phyloP scores from a whole-genome alignment of 768 basidiomycete genomes.

The Tricholoma matsutake region DNA sequence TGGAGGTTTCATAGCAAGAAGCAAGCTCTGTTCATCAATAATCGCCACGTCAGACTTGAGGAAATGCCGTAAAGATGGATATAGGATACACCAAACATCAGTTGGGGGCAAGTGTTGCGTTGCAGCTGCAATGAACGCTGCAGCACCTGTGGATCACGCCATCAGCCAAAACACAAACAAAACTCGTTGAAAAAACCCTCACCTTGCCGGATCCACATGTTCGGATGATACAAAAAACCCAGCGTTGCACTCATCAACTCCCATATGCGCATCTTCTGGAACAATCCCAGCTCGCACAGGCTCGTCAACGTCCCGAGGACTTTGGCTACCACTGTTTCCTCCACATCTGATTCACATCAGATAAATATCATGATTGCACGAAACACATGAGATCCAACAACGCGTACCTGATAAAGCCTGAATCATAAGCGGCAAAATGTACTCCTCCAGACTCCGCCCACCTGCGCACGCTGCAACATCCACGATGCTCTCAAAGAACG shows the following conservation, averaged over 20 bases:
- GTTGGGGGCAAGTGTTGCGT: constrained; percentile 78
- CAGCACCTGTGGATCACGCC: constrained; percentile 55
- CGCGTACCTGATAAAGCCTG: constrained; percentile 86
- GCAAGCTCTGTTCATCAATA: constrained; percentile 71
- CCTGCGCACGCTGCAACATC: constrained; percentile 95
- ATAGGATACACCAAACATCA: constrained; percentile 97
- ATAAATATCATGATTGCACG: neutral
- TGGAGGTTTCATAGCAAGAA: constrained; percentile 73
- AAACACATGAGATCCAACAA: neutral
- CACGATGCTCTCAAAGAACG: constrained; percentile 94
- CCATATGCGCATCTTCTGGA: constrained; percentile 96
- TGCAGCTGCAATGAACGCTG: constrained; percentile 84
- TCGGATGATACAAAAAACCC: constrained; percentile 93
- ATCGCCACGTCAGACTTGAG: constrained; percentile 77
- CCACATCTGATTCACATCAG: constrained; percentile 62
- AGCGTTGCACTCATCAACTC: constrained; percentile 87
- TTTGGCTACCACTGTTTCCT: constrained; percentile 90
- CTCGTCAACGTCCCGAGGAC: constrained; percentile 87
- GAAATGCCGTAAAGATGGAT: constrained; percentile 85
- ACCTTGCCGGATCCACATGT: constrained; percentile 95
- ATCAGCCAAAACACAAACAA: constrained; percentile 1
- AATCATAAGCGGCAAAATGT: constrained; percentile 94
- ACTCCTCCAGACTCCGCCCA: constrained; percentile 88
- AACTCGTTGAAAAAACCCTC: constrained; percentile 2
- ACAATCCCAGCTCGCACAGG: constrained; percentile 84